Evolutionary conservation across 345 rosid genomes (phyloP).

Genomic region (Hirschfeldia incana): DNA sequence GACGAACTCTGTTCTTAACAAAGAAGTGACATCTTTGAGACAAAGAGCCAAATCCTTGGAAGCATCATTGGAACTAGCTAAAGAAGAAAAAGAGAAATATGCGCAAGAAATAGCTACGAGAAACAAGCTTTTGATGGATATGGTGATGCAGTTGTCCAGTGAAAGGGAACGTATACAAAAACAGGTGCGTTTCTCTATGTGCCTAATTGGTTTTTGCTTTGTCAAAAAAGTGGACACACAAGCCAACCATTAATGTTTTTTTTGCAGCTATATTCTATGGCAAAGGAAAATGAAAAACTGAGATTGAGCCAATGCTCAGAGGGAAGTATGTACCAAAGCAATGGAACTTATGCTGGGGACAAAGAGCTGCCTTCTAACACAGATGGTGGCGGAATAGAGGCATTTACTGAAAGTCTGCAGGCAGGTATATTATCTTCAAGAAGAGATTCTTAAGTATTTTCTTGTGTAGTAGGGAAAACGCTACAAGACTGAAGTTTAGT

Average conservation of each 20-base stretch:
- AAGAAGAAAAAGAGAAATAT: slow-evolving; percentile 49
- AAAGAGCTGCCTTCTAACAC: slow-evolving; percentile 31
- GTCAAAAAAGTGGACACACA: slow-evolving; percentile 4
- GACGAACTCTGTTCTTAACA: slow-evolving; percentile 58
- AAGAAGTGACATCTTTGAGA: slow-evolving; percentile 57
- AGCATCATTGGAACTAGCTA: slow-evolving; percentile 54
- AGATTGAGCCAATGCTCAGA: slow-evolving; percentile 44
- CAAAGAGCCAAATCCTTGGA: slow-evolving; percentile 54
- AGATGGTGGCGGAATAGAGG: slow-evolving; percentile 40
- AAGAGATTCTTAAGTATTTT: background rate
- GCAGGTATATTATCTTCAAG: slow-evolving; percentile 53
- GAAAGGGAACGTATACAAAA: slow-evolving; percentile 83
- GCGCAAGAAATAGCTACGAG: slow-evolving; percentile 64
- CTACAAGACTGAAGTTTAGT: too few species aligned
- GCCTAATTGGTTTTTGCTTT: background rate
- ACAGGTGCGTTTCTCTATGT: slow-evolving; percentile 51
- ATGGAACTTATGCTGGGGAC: slow-evolving; percentile 32
- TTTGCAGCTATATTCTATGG: slow-evolving; percentile 59
- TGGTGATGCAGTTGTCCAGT: slow-evolving; percentile 61
- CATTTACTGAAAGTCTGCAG: slow-evolving; percentile 41
- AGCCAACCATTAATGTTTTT: slow-evolving; percentile 13
- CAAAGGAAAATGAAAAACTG: slow-evolving; percentile 56
- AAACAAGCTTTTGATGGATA: slow-evolving; percentile 67
- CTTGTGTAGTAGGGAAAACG: slow-evolving; percentile 5
- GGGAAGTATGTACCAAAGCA: slow-evolving; percentile 23